Evolutionary conservation across 495 filamentous ascomycete genomes (phyloP), one percentile per base, ranked within the genome.

Genomic region (Penicillium chermesinum): DNA sequence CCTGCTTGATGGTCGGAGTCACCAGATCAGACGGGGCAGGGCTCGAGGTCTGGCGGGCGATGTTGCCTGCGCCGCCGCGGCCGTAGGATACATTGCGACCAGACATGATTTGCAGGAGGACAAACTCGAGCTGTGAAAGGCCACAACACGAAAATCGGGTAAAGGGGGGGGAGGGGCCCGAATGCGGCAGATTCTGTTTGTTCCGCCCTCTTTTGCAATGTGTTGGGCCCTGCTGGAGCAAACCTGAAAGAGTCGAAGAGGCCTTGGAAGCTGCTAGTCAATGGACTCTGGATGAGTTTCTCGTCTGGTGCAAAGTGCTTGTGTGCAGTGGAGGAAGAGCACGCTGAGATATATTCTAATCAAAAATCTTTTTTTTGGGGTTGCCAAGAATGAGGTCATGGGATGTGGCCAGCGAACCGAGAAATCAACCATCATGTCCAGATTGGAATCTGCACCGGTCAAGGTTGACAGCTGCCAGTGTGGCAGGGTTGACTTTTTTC

Each of bases 1-100:
- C 72, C 16, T 76, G 76, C 69, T 95, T 95, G 61, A 96, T 81
- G 36, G 81, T 86, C 0, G 91, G 91, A 2, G 90, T 95, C 53
- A 82, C 70, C 45, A 95, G 77, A 55, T 88, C 86, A 14, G 72
- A 59, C 47, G 81, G 71, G 5, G 70, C 63, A 47, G 74, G 58
- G 33, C 69, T 65, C 51, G 72, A 72, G 53, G 79, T 65, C 44
- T 74, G 69, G 52, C 78, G 78, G 58, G 75, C 77, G 53, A 91
- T 87, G 72, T 95, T 95, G 53, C 89, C 89, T 73, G 76, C 77
- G 43, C 77, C 77, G 48, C 77, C 77, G 39, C 77, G 75, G 53
- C 77, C 77, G 52, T 79, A 69, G 3, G 76, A 79, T 34, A 78
- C 63, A 32, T 65, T 62, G 40, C 69, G 59, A 44, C 55, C 57